Conservation (phyloP, 2,329 filamentous ascomycete genomes). For the Talaromyces amestolkiae region DNA sequence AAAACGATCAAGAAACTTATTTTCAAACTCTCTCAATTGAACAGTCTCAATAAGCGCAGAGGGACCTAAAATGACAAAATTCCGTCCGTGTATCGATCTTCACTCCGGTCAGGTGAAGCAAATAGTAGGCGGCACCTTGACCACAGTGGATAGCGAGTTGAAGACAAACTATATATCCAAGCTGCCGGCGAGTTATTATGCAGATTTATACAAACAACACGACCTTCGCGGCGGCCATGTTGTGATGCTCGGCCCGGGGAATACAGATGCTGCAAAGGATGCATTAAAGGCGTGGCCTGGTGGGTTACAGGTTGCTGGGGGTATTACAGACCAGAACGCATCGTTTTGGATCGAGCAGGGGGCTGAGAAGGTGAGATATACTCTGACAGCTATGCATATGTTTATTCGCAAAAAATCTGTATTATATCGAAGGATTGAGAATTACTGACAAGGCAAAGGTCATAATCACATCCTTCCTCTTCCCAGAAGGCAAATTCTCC, state of each 20-base stretch:
- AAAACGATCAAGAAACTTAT: background rate
- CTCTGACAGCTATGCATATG: no score
- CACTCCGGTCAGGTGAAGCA: conserved; percentile 98
- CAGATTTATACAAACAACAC: conserved; percentile 74
- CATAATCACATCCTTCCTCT: conserved; percentile 94
- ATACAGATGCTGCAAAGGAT: conserved; percentile 74
- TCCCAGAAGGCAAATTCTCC: conserved; percentile 79
- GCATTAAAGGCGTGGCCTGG: conserved; percentile 75
- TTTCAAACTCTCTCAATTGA: background rate
- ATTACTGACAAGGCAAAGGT: conserved; percentile 58
- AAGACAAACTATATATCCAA: conserved; percentile 92
- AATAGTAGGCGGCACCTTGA: conserved; percentile 92
- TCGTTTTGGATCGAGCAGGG: conserved; percentile 80
- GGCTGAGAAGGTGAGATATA: conserved; percentile 70
- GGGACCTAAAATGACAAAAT: conserved; percentile 71
- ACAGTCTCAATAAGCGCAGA: background rate
- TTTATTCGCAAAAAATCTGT: background rate
- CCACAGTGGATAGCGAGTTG: conserved; percentile 62
- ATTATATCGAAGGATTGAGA: background rate
- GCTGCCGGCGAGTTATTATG: conserved; percentile 77
- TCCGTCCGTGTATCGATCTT: conserved; percentile 94
- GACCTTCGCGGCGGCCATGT: conserved; percentile 79
- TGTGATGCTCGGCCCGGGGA: conserved; percentile 91
- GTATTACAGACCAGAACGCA: conserved; percentile 83
- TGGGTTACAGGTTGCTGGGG: conserved; percentile 87